phyloP scores from a whole-genome alignment of 305 asterid species.

The Rubia tinctorum region DNA sequence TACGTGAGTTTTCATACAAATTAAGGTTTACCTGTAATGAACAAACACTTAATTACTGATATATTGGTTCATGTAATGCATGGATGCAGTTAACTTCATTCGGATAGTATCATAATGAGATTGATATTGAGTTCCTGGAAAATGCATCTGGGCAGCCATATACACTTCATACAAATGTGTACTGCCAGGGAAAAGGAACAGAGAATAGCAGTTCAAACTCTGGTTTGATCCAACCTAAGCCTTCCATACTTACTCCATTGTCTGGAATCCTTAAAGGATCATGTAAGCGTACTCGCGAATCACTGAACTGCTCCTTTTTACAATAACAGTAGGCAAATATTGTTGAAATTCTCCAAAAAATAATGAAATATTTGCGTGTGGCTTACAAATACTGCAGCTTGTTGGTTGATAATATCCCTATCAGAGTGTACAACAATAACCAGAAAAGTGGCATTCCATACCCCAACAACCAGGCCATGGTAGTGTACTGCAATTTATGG shows the following conservation, averaged over 20 bases:
- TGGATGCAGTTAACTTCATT: conserved; percentile 5
- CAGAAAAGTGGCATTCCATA: conserved; percentile 26
- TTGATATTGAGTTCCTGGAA: too few species aligned
- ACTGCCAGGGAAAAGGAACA: too few species aligned
- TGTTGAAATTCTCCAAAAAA: too few species aligned
- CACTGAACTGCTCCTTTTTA: too few species aligned
- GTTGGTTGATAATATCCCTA: conserved; percentile 42
- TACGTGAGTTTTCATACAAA: conserved; percentile 25
- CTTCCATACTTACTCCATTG: conserved; percentile 38
- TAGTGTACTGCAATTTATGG: conserved; percentile 36
- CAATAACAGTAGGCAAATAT: too few species aligned
- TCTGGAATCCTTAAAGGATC: conserved; percentile 43
- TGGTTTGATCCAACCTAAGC: conserved; percentile 17
- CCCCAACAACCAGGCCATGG: conserved; percentile 36
- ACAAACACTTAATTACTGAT: too few species aligned
- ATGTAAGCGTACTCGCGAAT: conserved; percentile 39
- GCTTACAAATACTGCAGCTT: conserved; percentile 21
- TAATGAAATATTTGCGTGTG: too few species aligned
- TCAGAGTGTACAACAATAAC: conserved; percentile 45
- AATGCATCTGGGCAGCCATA: too few species aligned
- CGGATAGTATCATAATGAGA: too few species aligned
- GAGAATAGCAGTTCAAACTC: conserved; percentile 12
- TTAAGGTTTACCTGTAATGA: background rate
- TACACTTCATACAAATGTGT: too few species aligned
- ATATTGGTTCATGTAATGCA: too few species aligned